phyloP scores from a whole-genome alignment of 129 eudicot species.

The Ambrosia artemisiifolia region DNA sequence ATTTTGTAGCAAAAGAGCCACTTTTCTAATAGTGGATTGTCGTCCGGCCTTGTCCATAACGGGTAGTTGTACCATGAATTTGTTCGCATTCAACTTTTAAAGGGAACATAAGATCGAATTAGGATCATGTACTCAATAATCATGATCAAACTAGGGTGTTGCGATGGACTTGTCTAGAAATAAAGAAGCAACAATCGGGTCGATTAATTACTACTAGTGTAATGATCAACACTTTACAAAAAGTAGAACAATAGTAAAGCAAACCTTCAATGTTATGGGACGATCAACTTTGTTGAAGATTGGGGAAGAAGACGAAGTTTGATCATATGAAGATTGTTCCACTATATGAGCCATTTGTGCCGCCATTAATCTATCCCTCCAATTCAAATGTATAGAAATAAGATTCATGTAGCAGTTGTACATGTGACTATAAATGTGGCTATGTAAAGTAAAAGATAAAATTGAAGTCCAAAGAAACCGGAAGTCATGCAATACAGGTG shows the following conservation, averaged over 20 bases:
- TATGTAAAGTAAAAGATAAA: constrained; percentile 1
- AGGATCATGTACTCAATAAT: too few species aligned
- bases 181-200: too few species aligned
- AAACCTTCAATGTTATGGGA: constrained; percentile 48
- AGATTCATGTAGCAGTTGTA: not conserved
- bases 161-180: too few species aligned
- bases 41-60: too few species aligned
- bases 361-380: constrained; percentile 1
- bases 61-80: too few species aligned
- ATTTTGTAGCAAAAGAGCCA: too few species aligned
- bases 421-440: not conserved
- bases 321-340: constrained; percentile 19
- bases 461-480: constrained; percentile 1
- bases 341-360: constrained; percentile 35
- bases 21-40: too few species aligned
- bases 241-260: not conserved
- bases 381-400: not conserved
- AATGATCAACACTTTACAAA: not conserved
- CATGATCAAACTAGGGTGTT: too few species aligned
- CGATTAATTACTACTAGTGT: too few species aligned
- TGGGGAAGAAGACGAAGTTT: constrained; percentile 14
- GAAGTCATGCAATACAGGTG: constrained; percentile 24
- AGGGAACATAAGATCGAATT: too few species aligned
- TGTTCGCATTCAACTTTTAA: too few species aligned
- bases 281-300: constrained; percentile 42